Conservation (phyloP, 2,329 filamentous ascomycete species). For the Lecanicillium sp. region DNA sequence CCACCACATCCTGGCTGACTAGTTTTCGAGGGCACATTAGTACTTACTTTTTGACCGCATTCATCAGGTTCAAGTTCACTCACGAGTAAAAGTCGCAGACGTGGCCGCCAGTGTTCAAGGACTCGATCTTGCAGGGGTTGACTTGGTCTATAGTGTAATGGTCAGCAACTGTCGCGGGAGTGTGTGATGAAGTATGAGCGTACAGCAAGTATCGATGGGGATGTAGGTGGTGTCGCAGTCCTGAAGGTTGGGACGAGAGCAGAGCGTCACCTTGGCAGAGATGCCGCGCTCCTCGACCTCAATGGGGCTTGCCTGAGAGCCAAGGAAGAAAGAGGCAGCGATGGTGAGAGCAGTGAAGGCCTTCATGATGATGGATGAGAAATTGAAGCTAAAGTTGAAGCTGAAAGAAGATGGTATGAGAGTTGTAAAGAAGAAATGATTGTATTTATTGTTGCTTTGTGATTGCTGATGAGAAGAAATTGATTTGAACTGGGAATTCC, state of each 20-base stretch:
- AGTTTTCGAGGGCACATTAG: background rate
- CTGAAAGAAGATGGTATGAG: no score
- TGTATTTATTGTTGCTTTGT: no score
- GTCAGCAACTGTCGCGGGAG: no score
- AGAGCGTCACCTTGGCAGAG: slow-evolving; percentile 2
- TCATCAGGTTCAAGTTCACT: no score
- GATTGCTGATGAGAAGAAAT: no score
- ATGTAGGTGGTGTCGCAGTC: slow-evolving; percentile 2
- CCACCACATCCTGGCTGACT: background rate
- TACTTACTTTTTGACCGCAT: background rate
- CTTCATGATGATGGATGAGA: slow-evolving; percentile 3
- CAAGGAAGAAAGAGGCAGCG: background rate
- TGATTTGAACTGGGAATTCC: no score
- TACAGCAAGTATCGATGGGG: slow-evolving; percentile 6
- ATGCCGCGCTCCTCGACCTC: background rate
- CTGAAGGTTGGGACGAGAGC: slow-evolving; percentile 2
- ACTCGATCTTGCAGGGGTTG: background rate
- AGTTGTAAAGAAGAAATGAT: no score
- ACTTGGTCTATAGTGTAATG: no score
- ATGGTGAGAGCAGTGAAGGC: background rate
- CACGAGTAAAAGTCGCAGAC: slow-evolving; percentile 6
- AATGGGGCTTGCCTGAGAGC: background rate
- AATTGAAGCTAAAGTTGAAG: no score
- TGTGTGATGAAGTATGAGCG: background rate
- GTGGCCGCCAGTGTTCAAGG: slow-evolving; percentile 2